phyloP scores from a whole-genome alignment of 2,329 filamentous ascomycete species.

The Epichloe sp. region DNA sequence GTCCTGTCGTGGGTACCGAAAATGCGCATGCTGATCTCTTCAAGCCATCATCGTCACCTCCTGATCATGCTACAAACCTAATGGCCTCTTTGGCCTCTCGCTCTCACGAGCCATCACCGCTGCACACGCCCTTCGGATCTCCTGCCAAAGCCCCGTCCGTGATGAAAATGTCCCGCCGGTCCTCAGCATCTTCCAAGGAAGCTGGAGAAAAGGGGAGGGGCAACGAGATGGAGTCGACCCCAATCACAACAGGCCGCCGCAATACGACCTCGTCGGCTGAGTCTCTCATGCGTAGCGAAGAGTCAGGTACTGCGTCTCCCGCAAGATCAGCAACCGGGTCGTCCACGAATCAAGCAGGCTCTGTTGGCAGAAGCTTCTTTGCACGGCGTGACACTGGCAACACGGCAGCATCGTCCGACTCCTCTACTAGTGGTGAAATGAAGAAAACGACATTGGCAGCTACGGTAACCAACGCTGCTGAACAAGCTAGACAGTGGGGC shows the following conservation, averaged over 20 bases:
- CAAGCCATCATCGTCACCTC: conserved; percentile 40
- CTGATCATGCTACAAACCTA: conserved; percentile 46
- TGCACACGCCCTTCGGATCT: conserved; percentile 26
- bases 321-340: conserved; percentile 23
- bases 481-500: conserved; percentile 45
- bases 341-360: conserved; percentile 26
- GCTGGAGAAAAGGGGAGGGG: conserved; percentile 26
- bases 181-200: conserved; percentile 36
- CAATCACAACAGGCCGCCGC: conserved; percentile 18
- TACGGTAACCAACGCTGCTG: conserved; percentile 38
- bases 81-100: conserved; percentile 58
- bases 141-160: conserved; percentile 23
- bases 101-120: conserved; percentile 42
- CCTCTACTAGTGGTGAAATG: conserved; percentile 20
- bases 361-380: conserved; percentile 28
- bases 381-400: conserved; percentile 25
- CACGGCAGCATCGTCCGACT: conserved; percentile 22
- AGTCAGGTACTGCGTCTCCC: conserved; percentile 13
- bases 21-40: conserved; percentile 52
- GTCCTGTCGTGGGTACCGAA: conserved; percentile 55
- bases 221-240: conserved; percentile 15
- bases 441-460: conserved; percentile 41
- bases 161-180: conserved; percentile 31
- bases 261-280: conserved; percentile 26
- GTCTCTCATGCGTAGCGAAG: conserved; percentile 14